Base-by-base conservation (phyloP, 257 asterid species). In the Linaria vulgaris region DNA sequence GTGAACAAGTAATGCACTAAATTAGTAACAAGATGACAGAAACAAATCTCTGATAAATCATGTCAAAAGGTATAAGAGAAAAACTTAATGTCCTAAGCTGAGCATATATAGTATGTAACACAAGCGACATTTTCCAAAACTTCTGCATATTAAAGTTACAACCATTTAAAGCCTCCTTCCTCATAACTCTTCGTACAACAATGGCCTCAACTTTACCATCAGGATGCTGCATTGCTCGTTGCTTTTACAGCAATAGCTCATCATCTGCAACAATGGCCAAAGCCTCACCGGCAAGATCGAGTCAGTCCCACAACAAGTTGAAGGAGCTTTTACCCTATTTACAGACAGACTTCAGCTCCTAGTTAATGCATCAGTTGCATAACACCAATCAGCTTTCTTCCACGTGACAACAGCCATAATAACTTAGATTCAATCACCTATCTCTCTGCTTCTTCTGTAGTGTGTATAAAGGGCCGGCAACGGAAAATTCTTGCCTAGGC, bases 231-330 rank as follows among this genome's bases (percentile, higher is more conserved):
- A 51, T 15, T 50, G 3, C 34, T 3, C 34, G 6, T 3, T 27
- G 34, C 34, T 27, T 27, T 27, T 27, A 3, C 3, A 27, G 34
- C 6, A 27, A 27, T 2, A 27, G 34, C 15, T 14, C 0, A 25
- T 45, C 48, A 21, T 31, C 25, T 30, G 57, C 57, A 62, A 47
- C 47, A 49, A n/a, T 47, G 23, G 19, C 30, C 56, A 30, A 62
- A 62, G 67, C 67, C 17, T 62, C 57, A 62, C 57, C 30, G 67
- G 67, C 67, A 44, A 61, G 55, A 43, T 45, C 55, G 56, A 48
- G 43, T 56, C 25, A 31, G 63, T 34, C 19, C 63, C 30, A 37
- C 20, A 31, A 31, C 46, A 41, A 47, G 58, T 38, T 49, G 23
- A 48, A 48, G 45, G 39, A 62, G 1, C 48, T 30, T 48, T 46